Percentiles rank a stretch among this genome's conserved stretches.
Conservation (phyloP, 495 filamentous ascomycete genomes). For the Podospora fimiseda region DNA sequence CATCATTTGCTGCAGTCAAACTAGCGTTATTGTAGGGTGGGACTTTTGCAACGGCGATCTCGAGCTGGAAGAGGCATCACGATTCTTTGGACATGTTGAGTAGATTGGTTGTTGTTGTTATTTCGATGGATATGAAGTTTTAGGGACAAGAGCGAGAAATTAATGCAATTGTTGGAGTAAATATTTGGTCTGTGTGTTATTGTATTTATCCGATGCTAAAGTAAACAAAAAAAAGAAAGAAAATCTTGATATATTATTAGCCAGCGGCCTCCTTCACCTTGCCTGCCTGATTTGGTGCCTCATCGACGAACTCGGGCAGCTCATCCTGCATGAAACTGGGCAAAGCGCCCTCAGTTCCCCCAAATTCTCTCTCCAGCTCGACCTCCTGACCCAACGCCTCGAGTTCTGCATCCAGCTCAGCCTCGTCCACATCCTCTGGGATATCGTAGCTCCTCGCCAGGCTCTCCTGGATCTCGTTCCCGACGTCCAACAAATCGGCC, state of each 20-base stretch:
- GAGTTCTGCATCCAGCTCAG: conserved; percentile 91
- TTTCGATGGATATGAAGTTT: background rate
- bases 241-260: conserved; percentile 9
- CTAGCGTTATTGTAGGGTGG: conserved; percentile 90
- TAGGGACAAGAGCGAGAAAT: no score
- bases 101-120: conserved; percentile 27
- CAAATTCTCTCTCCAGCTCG: conserved; percentile 58
- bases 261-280: conserved; percentile 80
- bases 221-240: no score
- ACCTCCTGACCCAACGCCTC: conserved; percentile 90
- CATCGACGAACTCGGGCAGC: conserved; percentile 81
- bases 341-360: conserved; percentile 43
- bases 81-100: conserved; percentile 66
- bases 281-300: conserved; percentile 54
- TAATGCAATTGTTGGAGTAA: no score
- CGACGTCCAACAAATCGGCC: conserved; percentile 95
- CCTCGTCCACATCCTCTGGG: conserved; percentile 96
- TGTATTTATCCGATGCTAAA: no score
- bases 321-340: conserved; percentile 86
- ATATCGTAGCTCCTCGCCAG: conserved; percentile 91
- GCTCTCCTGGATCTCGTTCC: conserved; percentile 97
- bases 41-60: conserved; percentile 91
- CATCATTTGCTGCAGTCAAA: conserved; percentile 90
- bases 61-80: conserved; percentile 71
- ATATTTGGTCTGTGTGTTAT: no score